Percentiles rank a stretch among this genome's conserved stretches.
phyloP scores from a whole-genome alignment of 495 filamentous ascomycete genomes.

The Pseudevernia furfuracea region DNA sequence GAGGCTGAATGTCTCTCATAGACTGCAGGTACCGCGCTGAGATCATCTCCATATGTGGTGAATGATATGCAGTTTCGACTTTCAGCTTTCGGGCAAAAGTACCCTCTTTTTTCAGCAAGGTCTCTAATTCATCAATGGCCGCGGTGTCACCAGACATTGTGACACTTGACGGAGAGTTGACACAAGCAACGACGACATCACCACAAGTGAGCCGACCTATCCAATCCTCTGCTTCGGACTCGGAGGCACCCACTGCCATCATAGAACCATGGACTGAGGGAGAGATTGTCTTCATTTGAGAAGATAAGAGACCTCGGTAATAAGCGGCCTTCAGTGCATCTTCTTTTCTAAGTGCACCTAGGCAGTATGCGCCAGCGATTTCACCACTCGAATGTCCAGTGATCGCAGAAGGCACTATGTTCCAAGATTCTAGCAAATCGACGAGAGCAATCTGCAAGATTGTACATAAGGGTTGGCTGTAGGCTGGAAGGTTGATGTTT shows the following conservation, averaged over 20 bases:
- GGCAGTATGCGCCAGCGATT: slow-evolving; percentile 34
- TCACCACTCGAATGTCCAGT: slow-evolving; percentile 41
- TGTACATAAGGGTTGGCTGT: slow-evolving; percentile 37
- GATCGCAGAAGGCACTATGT: slow-evolving; percentile 29
- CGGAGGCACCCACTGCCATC: slow-evolving; percentile 31
- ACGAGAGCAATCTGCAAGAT: slow-evolving; percentile 39
- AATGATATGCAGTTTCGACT: slow-evolving; percentile 41
- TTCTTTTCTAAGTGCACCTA: slow-evolving; percentile 26
- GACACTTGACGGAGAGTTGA: slow-evolving; percentile 34
- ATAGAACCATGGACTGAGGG: slow-evolving; percentile 28
- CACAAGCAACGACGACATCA: slow-evolving; percentile 28
- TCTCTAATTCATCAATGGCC: slow-evolving; percentile 30
- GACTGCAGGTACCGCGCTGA: slow-evolving; percentile 29
- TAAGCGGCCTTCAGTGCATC: slow-evolving; percentile 30
- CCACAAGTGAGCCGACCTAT: not conserved
- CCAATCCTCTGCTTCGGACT: slow-evolving; percentile 24
- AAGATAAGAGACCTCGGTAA: slow-evolving; percentile 28
- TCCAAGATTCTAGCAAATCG: slow-evolving; percentile 32
- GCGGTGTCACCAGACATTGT: slow-evolving; percentile 32
- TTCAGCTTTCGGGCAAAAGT: slow-evolving; percentile 37
- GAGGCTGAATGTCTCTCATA: slow-evolving; percentile 30
- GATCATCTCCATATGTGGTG: slow-evolving; percentile 36
- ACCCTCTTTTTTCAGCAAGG: slow-evolving; percentile 26
- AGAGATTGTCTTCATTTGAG: slow-evolving; percentile 14
- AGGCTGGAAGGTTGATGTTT: slow-evolving; percentile 27